Evolutionary conservation across 208 protist genomes (phyloP), one percentile per base, ranked within the genome.

Genomic region (Vickermania spadyakhi): DNA sequence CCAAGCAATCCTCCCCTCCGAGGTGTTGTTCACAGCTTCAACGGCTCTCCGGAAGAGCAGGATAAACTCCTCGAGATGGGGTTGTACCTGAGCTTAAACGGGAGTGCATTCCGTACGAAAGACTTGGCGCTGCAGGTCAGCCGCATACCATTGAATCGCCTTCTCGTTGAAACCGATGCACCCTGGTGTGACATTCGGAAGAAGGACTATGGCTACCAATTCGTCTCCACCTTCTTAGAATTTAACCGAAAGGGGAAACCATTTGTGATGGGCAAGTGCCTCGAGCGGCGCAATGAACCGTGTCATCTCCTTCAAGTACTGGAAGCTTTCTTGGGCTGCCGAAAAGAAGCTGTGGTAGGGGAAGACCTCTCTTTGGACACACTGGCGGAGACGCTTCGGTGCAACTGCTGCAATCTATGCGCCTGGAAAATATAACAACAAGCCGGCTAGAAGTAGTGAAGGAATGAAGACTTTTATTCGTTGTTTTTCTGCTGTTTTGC

Each of bases 21-120:
- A 7, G 84, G 81, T 29, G 89, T 98, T 11, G 94, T 98, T 31
- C 97, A 98, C 75, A 97, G 89, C 57, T 98, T 97, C 69, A 96
- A 91, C 54, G 97, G 94, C 18, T 73, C 69, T 7, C 52, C 29
- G 4, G 88, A 96, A 62, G 86, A 96, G 59, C 79, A 96, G 54
- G 71, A 82, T 21, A 62, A 64, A 29, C 67, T 93, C 27, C 63
- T 96, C 18, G 54, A 49, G 54, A 72, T 97, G 75, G 83, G 93
- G 64, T 75, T 91, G 31, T 86, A 89, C 67, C 68, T 96, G 13
- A 96, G 94, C 58, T 51, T 96, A n/a, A 97, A 96, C 63, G 88
- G 84, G 18, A 96, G 84, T 58, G 96, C 90, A 2, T 93, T 98
- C 56, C 87, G 96, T 30, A 84, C 90, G 45, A 68, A 77, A 52